Percentiles rank a stretch among this genome's conserved stretches.
Conservation (phyloP, 225 moss, liverwort and hornwort genomes). For the Marchantia polymorpha region DNA sequence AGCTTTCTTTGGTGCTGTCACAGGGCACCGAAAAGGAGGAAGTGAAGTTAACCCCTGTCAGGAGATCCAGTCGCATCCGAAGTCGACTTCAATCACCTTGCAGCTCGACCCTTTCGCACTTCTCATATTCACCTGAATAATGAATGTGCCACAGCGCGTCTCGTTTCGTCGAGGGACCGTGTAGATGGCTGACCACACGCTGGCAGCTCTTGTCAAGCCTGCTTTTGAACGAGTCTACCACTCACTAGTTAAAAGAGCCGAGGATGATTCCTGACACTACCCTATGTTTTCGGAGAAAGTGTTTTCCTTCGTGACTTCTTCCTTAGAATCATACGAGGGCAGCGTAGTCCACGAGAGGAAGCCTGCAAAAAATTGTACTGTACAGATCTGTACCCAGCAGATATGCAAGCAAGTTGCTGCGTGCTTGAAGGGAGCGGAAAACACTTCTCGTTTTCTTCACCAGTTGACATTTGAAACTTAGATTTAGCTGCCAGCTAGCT, state of each 20-base stretch:
- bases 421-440: neutral
- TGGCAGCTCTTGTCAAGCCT: too few relatives aligned
- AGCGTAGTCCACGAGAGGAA: neutral
- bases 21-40: conserved; percentile 42
- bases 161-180: neutral
- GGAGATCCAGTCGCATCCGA: conserved; percentile 45
- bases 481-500: neutral
- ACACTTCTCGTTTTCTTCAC: conserved; percentile 17
- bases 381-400: neutral
- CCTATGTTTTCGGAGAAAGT: neutral
- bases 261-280: too few relatives aligned
- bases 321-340: neutral
- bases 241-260: too few relatives aligned
- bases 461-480: too few relatives aligned
- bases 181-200: too few relatives aligned
- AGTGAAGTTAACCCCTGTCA: conserved; percentile 43
- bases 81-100: conserved; percentile 38
- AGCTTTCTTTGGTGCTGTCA: neutral
- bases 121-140: conserved; percentile 20
- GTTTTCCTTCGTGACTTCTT: neutral
- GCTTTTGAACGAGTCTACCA: too few relatives aligned
- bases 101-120: conserved; percentile 19
- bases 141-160: neutral
- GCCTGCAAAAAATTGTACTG: neutral
- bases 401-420: neutral